Base-by-base conservation (phyloP, 352 stramenopile genomes). In the Porosira glacialis region DNA sequence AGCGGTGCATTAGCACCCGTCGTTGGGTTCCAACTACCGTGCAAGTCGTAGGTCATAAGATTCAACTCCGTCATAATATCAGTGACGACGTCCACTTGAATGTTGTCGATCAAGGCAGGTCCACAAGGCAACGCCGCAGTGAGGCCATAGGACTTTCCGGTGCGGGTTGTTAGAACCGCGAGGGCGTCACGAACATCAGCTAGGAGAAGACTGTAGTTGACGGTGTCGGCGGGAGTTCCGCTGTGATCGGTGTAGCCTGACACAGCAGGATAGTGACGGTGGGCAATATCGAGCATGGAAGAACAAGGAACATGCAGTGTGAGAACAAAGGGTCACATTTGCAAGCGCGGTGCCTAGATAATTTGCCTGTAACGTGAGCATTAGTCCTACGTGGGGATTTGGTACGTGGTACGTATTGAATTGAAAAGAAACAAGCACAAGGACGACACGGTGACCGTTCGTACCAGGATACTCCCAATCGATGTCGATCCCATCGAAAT, bases 21-120 rank as follows among this genome's bases (percentile, higher is more conserved):
- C 28, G 48, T 35, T 5, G 45, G 27, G 50, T 45, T 44, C 66
- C 66, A 75, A 24, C 36, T 43, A 27, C 66, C 66, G 39, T 75
- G 53, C 21, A 75, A 70, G 21, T 75, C 41, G 59, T 75, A 75
- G 1, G 56, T 68, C 65, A 75, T 75, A 5, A 70, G 17, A 62
- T 62, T 52, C 22, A 61, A 36, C n/a, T 62, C 48, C 4, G 24
- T 49, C 7, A 49, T 15, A 13, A n/a, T 26, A 10, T 31, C 17
- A 11, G 28, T 31, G 2, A 78, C 6, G 43, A 58, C 53, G 1
- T 17, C 1, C 21, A 78, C 49, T 30, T 78, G 59, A 3, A 72
- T 19, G 38, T 59, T 59, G 13, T 62, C 48, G 13, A 78, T 72
- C 36, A 63, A 61, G 27, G 41, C 2, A 15, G 68, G 60, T 17